Percentiles rank a stretch among this genome's conserved stretches.
Conservation (phyloP, 2,329 filamentous ascomycete genomes). For the Colletotrichum acutatum region DNA sequence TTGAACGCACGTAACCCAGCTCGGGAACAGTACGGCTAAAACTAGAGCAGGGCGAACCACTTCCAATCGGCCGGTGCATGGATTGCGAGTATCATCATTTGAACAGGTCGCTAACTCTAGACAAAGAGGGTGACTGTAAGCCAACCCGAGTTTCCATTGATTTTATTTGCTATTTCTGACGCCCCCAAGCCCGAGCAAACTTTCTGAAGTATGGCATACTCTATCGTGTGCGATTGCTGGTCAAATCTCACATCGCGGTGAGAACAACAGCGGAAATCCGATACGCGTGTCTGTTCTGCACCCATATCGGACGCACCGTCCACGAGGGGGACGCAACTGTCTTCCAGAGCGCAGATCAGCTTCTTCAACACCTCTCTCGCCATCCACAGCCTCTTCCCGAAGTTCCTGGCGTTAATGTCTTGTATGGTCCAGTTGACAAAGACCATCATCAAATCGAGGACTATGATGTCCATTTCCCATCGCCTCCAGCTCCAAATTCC, state of each 20-base stretch:
- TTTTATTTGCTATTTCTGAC: not conserved
- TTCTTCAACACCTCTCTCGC: constrained; percentile 51
- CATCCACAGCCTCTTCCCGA: constrained; percentile 53
- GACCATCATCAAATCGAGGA: constrained; percentile 40
- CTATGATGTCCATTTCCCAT: constrained; percentile 51
- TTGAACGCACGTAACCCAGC: not conserved
- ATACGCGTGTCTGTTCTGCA: constrained; percentile 54
- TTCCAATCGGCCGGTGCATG: constrained; percentile 39
- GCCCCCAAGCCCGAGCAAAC: constrained; percentile 45
- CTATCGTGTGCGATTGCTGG: constrained; percentile 54
- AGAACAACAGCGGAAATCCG: constrained; percentile 46
- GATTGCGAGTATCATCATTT: constrained; percentile 41
- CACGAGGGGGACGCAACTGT: constrained; percentile 55
- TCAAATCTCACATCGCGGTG: constrained; percentile 54
- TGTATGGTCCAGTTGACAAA: constrained; percentile 45
- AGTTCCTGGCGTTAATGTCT: constrained; percentile 49
- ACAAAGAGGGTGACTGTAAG: constrained; percentile 44
- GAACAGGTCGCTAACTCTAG: constrained; percentile 45
- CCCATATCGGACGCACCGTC: constrained; percentile 44
- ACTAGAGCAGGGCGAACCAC: constrained; percentile 35
- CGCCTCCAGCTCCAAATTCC: constrained; percentile 39
- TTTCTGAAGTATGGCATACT: constrained; percentile 46
- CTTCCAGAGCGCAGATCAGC: constrained; percentile 48
- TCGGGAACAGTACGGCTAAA: not conserved
- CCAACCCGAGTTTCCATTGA: not conserved